These are phyloP conservation scores for Davidsoniella australis DNA, from an alignment of 2,329 filamentous ascomycete species.

Conservation along the genomic window DNA sequence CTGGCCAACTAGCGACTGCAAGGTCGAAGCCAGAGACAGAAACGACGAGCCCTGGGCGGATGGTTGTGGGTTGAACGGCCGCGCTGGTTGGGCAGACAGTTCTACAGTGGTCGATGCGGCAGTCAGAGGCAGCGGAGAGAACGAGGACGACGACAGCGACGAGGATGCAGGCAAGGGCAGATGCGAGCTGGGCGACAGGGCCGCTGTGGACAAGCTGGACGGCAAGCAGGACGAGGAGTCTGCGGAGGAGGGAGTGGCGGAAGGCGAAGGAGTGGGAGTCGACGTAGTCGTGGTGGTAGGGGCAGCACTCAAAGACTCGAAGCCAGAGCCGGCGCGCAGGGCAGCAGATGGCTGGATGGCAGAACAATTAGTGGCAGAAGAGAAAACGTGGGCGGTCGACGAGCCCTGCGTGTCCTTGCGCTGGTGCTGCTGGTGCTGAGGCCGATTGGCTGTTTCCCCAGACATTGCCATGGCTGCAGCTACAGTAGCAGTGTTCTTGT, in stretches of 20 bases:
- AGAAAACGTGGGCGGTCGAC: constrained; percentile 10
- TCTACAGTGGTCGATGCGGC: constrained; percentile 9
- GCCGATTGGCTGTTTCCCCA: too few relatives aligned
- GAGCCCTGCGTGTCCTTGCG: not conserved
- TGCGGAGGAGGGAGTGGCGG: constrained; percentile 12
- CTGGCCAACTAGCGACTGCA: constrained; percentile 5
- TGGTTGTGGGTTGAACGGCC: constrained; percentile 2
- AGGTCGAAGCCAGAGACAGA: constrained; percentile 5
- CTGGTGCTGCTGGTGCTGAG: constrained; percentile 1
- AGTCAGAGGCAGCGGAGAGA: constrained; percentile 1
- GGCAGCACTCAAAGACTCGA: constrained; percentile 14
- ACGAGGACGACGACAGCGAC: not conserved
- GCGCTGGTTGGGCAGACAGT: constrained; percentile 8
- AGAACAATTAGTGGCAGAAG: not conserved
- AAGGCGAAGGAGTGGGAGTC: constrained; percentile 14
- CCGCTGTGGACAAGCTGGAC: not conserved
- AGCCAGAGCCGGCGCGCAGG: not conserved
- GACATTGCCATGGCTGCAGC: not conserved
- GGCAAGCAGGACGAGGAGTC: not conserved
- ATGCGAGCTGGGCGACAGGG: too few relatives aligned
- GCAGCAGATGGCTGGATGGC: not conserved
- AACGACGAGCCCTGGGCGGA: constrained; percentile 1
- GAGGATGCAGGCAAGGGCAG: too few relatives aligned
- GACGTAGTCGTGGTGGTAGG: constrained; percentile 10
- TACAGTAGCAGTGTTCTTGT: not conserved